Base-by-base conservation (phyloP, 768 basidiomycete genomes). In the Leccinum subtestaceum region DNA sequence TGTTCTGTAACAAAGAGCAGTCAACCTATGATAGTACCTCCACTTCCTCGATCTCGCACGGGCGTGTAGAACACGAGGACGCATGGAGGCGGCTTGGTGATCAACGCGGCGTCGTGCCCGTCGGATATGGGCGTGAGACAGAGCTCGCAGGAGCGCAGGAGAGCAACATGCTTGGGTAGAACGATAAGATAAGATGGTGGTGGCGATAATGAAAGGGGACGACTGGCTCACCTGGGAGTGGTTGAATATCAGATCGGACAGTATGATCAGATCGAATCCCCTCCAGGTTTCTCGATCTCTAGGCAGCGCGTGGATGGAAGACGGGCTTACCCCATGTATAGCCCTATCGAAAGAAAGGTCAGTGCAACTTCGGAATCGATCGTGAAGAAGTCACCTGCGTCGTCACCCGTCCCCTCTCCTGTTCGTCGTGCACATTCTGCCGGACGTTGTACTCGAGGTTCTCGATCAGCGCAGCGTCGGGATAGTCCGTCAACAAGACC, bases 171-270 rank as follows among this genome's bases (percentile, higher is more conserved):
- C 88, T 96, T 60, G 56, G 60, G 49, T 31, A 53, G 23, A 34
- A n/a, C 10, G 47, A 29, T 8, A 19, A 63, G 50, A 54, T 32
- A 17, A 17, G 3, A 17, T n/a, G n/a, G 34, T 15, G 34, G 13
- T 15, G 36, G n/a, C 40, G 40, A 43, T 43, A 43, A 43, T 3
- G 9, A n/a, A 40, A 40, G n/a, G 17, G 40, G n/a, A 40, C 38
- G 9, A 40, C 38, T 4, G 2, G 40, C 77, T 36, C 61, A 89
- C 93, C 77, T 95, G 93, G 1, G 94, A 94, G 65, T 96, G 95
- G 65, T 95, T 97, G 74, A 96, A 97, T 34, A 98, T 84, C 34
- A 98, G 84, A 74, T 98, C 95, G 2, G 93, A 95, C 57, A 98
- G 78, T 60, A 98, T 86, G 55, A 98, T 81, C 21, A 96, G 67